Conservation (phyloP, 225 moss, liverwort and hornwort species). For the Antitrichia curtipendula region DNA sequence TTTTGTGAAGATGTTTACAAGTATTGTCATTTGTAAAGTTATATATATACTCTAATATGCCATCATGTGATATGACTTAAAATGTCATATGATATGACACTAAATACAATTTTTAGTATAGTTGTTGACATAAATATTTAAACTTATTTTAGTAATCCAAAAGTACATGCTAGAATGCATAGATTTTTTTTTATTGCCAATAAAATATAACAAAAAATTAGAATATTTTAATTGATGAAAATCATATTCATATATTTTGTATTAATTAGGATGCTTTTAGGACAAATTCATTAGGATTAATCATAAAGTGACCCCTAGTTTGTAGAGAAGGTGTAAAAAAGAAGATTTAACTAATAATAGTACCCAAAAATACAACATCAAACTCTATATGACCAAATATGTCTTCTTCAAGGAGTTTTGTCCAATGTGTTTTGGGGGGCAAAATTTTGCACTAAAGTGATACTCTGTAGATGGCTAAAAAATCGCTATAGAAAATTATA, state of each 20-base stretch:
- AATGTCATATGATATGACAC: background rate
- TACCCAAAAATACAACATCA: no score
- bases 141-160: background rate
- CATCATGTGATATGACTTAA: background rate
- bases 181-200: background rate
- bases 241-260: background rate
- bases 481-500: no score
- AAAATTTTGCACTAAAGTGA: no score
- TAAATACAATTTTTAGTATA: background rate
- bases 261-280: background rate
- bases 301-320: no score
- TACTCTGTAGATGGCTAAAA: no score
- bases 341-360: no score
- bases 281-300: background rate
- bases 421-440: no score
- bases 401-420: no score
- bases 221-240: accelerated
- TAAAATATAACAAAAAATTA: background rate
- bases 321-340: no score
- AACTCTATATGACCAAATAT: no score
- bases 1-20: background rate
- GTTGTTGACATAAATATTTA: background rate
- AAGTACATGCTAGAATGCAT: background rate
- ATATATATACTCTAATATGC: no score
- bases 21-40: background rate